phyloP scores from a whole-genome alignment of 176 grass and related monocot genomes.

The barley (Hordeum vulgare) region DNA sequence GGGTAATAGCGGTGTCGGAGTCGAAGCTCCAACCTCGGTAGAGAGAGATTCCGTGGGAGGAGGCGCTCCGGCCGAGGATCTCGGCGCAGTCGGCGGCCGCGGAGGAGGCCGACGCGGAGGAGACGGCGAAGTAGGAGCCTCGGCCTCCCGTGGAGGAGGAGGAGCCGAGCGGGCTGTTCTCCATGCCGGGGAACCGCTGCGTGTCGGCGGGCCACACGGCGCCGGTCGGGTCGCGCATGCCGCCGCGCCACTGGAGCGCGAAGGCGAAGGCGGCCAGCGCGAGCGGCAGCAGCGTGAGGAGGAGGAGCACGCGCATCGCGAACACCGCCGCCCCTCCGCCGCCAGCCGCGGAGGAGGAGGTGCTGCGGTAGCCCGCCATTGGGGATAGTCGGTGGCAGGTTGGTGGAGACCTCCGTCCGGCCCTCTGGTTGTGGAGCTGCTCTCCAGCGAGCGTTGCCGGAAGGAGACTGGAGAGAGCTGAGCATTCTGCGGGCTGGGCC shows the following conservation, averaged over 20 bases:
- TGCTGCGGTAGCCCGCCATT: conserved; percentile 66
- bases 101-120: conserved; percentile 26
- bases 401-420: neutral
- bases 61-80: conserved; percentile 74
- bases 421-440: neutral
- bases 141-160: conserved; percentile 38
- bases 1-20: conserved; percentile 41
- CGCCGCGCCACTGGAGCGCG: conserved; percentile 95
- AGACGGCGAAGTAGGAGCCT: conserved; percentile 43
- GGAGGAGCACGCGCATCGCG: conserved; percentile 59
- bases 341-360: conserved; percentile 10
- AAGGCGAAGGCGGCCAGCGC: conserved; percentile 90
- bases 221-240: conserved; percentile 62
- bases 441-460: conserved; percentile 7
- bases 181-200: conserved; percentile 88
- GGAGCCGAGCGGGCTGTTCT: conserved; percentile 70
- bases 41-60: conserved; percentile 69
- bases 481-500: neutral
- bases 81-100: conserved; percentile 73
- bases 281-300: conserved; percentile 86
- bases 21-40: conserved; percentile 85
- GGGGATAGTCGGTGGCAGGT: neutral
- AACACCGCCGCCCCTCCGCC: conserved; percentile 35
- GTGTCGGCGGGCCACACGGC: conserved; percentile 73
- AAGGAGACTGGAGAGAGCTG: neutral